Base-by-base conservation (phyloP, 192 early-diverging fungal genomes). In the Entomortierella parvispora region DNA sequence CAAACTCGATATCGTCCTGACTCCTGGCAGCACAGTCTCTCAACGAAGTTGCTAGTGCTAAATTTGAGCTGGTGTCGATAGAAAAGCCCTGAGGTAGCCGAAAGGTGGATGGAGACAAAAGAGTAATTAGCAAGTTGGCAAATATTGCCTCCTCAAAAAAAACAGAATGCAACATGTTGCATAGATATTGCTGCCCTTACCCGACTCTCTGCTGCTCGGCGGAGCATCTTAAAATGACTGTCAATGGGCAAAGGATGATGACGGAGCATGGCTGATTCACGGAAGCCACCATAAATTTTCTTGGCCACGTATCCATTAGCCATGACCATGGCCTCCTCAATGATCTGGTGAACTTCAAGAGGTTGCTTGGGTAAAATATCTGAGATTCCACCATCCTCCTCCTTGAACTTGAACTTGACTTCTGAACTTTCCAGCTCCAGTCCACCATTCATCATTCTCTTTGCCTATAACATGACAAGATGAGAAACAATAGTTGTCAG, bases 241-340 rank as follows among this genome's bases (percentile, higher is more conserved):
- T 81, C 57, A 1, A 81, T 80, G 17, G 92, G 91, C 4, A 87
- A 81, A 40, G 90, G 89, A 69, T 93, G 92, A 14, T 83, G 87
- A 50, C 92, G 84, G 32, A 93, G 82, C 49, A 93, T 75, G 29
- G 91, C 88, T 17, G 87, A 81, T 2, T 75, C 65, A 18, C 82
- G 83, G 44, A 85, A 87, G 0, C 82, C 69, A 32, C 83, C 58
- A 72, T 90, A 82, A 31, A 92, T 84, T 25, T 83, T 60, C 10
- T 85, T 71, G 15, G 90, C 92, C 6, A 93, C 92, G 5, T 86
- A 83, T 0, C 81, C 60, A 59, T 93, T 93, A 37, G 92, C 92
- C 67, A 92, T 80, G 56, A 93, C 89, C 92, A 93, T 93, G 48
- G 91, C 91, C 66, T 93, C 92, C 44, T 90, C 92, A 26, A 93